Conservation (phyloP, 169 alveolate species). For the Eimeria acervulina region DNA sequence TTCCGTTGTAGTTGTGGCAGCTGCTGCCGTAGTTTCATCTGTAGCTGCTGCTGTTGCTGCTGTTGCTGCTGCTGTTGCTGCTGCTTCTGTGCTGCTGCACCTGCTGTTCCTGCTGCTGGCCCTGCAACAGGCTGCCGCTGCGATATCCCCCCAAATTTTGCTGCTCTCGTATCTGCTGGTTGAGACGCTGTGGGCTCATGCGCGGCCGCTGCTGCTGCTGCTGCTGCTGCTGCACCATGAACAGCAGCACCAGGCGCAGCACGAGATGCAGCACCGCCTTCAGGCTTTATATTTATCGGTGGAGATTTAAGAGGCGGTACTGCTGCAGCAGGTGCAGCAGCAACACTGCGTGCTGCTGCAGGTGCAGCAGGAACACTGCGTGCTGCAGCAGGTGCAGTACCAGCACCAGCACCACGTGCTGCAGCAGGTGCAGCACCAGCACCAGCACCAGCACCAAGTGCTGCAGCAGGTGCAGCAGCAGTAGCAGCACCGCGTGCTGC, state of each 20-base stretch:
- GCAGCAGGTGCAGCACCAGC: slow-evolving; percentile 16
- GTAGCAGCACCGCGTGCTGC: background rate
- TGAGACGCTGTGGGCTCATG: background rate
- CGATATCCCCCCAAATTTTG: background rate
- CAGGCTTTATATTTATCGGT: no score
- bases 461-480: background rate
- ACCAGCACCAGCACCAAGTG: slow-evolving; percentile 36
- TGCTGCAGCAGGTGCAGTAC: slow-evolving; percentile 11
- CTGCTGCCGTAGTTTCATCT: background rate
- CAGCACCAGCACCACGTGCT: slow-evolving; percentile 34
- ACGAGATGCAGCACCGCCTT: no score
- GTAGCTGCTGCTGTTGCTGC: background rate
- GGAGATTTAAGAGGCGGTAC: no score
- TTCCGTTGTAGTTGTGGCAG: background rate
- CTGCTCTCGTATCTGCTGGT: slow-evolving; percentile 23
- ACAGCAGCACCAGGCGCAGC: slow-evolving; percentile 61
- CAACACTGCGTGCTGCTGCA: slow-evolving; percentile 44
- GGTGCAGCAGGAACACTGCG: background rate
- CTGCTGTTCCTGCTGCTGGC: slow-evolving; percentile 13
- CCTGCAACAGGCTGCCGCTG: slow-evolving; percentile 9
- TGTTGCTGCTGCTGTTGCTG: slow-evolving; percentile 4
- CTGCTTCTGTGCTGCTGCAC: background rate
- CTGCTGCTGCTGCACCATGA: slow-evolving; percentile 16
- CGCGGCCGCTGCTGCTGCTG: slow-evolving; percentile 24
- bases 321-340: slow-evolving; percentile 17